Base-by-base conservation (phyloP, 176 grass and related monocot genomes). In the Paspalum vaginatum region DNA sequence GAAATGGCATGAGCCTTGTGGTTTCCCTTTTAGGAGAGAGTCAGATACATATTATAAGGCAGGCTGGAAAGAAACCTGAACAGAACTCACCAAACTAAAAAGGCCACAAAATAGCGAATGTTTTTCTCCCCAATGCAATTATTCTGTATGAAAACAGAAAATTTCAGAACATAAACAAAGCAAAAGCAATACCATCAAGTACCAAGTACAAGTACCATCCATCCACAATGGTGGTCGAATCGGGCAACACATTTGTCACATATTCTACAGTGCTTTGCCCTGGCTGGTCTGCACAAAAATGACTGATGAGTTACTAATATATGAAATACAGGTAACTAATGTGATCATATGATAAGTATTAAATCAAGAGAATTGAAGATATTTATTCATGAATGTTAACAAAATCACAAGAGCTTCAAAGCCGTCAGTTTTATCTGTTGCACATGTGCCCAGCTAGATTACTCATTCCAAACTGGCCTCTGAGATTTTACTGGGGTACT, bases 101-200 rank as follows among this genome's bases (percentile, higher is more conserved):
- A 99, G 58, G 96, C 90, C 63, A 93, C 78, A 77, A 99, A 99
- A 86, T 95, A 99, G 25, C 92, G 88, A 74, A 82, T 93, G 87
- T 99, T 99, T 85, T 95, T 99, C 90, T 99, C 96, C 48, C 96
- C 92, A 70, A 99, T 93, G 85, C 96, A 99, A 88, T 95, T 99
- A 80, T 99, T 99, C 96, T 99, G 86, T 70, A 76, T 71, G 50
- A 76, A 77, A 8, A 94, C 44, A 74, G 60, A 88, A 48, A 85
- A 80, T 58, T 52, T 68, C 68, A 82, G 57, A 54, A 91, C 70
- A 27, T 14, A 61, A 82, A 82, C 32, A 58, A 87, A 62, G 48
- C 14, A 62, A 76, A 84, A 58, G 9, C 7, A 75, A 59, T 61
- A 68, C 53, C 32, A 45, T 84, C 73, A 64, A 81, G 46, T 52